Evolutionary conservation across 371 early-diverging fungal species (phyloP), one percentile per base, ranked within the genome.

Genomic region (Mucor irregularis): DNA sequence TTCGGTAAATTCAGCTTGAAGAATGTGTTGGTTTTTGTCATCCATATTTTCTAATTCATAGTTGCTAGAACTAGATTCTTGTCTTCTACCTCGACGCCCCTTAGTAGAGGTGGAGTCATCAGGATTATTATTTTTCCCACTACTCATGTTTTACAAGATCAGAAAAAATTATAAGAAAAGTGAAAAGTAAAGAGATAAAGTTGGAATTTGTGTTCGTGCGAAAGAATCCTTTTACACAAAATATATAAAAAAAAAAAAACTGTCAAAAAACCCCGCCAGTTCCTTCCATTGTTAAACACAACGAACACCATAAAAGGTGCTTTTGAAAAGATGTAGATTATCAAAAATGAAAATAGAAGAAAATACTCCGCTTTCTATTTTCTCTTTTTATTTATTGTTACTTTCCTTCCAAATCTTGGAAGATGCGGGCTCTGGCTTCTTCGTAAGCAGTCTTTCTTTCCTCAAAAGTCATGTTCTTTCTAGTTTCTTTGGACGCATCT

Each of bases 341-440:
- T 52, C 52, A 37, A n/a, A 14, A 25, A 25, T 44, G n/a, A n/a
- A n/a, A n/a, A n/a, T n/a, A n/a, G 26, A 24, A 26, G 5, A 25
- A 22, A 29, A 19, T 17, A 49, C 49, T 17, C 17, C 13, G 17
- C 26, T 28, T 29, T 26, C 28, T 38, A 25, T 49, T 22, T 42
- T 22, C 8, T 29, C 8, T 46, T 46, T 17, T 21, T 50, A 28
- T 33, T 49, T 35, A 14, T 34, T 53, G 21, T 37, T 53, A 31
- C 40, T 66, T 39, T 14, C 49, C 33, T 53, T 67, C 77, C 55
- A 71, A 30, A 26, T 85, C 86, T 47, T 83, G 80, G 58, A 91
- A 91, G 30, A 91, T 91, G 30, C 88, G 73, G n/a, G 88, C 90
- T 49, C 91, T 71, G 3, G 90, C 91, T 49, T 79, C 80, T 60